These are phyloP conservation scores for Russula sp. DNA, from an alignment of 768 basidiomycete genomes.

Conservation along the genomic window DNA sequence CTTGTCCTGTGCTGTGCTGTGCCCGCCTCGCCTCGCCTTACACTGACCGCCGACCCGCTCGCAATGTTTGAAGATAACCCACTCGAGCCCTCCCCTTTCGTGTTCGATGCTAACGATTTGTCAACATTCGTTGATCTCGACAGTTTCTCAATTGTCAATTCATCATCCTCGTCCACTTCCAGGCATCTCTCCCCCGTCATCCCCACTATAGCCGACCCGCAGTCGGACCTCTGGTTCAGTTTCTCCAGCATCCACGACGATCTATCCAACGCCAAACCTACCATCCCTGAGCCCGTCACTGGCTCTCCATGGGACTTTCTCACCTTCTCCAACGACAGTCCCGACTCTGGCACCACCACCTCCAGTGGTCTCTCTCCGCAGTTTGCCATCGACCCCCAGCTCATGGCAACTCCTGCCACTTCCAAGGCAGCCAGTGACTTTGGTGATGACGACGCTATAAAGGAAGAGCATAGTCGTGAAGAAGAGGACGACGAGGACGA, in stretches of 20 bases:
- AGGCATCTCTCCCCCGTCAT: conserved; percentile 1
- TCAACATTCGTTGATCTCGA: conserved; percentile 6
- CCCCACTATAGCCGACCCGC: conserved; percentile 4
- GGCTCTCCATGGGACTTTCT: conserved; percentile 35
- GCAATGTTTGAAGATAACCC: conserved; percentile 19
- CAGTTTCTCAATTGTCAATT: background rate
- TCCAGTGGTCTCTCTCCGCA: conserved; percentile 25
- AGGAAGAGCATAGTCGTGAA: conserved; percentile 27
- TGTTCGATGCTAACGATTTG: conserved; percentile 6
- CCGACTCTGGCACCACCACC: conserved; percentile 22
- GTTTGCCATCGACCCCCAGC: conserved; percentile 65
- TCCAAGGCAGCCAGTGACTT: conserved; percentile 37
- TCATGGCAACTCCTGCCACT: conserved; percentile 57
- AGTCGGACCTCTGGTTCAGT: conserved; percentile 22
- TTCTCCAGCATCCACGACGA: conserved; percentile 28
- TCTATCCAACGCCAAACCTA: conserved; percentile 24
- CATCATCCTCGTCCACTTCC: background rate
- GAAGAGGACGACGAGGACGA: conserved; percentile 32
- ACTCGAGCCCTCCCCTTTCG: conserved; percentile 15
- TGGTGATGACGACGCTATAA: conserved; percentile 32
- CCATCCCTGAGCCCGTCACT: conserved; percentile 24
- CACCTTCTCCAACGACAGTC: conserved; percentile 29
- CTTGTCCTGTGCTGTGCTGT: background rate
- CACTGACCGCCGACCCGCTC: background rate
- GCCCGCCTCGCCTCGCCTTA: background rate